Evolutionary conservation across 768 basidiomycete genomes (phyloP).

Genomic region (Boletus edulis): DNA sequence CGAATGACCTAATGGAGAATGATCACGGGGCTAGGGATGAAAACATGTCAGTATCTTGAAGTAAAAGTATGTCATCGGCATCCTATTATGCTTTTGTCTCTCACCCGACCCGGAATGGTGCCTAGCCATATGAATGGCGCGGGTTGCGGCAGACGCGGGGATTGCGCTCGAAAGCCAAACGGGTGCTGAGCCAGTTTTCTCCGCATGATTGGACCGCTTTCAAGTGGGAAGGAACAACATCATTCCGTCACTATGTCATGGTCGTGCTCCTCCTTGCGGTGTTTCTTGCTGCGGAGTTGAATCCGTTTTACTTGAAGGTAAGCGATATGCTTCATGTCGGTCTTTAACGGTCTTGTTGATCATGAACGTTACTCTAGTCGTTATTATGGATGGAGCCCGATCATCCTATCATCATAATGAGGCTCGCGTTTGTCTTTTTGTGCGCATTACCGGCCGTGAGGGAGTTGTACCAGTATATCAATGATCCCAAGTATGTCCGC

Average conservation of each 20-base stretch:
- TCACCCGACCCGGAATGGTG: background rate
- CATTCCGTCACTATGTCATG: constrained; percentile 69
- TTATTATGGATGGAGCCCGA: constrained; percentile 88
- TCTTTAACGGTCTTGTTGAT: constrained; percentile 22
- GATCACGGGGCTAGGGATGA: constrained; percentile 58
- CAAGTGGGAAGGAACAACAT: constrained; percentile 81
- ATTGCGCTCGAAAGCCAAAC: constrained; percentile 72
- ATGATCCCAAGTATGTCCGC: constrained; percentile 65
- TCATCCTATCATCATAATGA: constrained; percentile 76
- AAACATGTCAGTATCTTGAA: constrained; percentile 82
- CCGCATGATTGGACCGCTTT: constrained; percentile 88
- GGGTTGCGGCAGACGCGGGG: constrained; percentile 78
- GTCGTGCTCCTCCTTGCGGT: constrained; percentile 75
- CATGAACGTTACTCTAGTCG: constrained; percentile 36
- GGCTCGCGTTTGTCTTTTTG: constrained; percentile 73
- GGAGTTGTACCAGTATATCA: constrained; percentile 82
- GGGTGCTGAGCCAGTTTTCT: constrained; percentile 80
- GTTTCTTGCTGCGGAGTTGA: constrained; percentile 82
- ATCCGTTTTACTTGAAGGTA: constrained; percentile 87
- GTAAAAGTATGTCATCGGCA: constrained; percentile 58
- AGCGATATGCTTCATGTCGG: constrained; percentile 17
- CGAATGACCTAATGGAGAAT: constrained; percentile 14
- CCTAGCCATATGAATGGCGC: constrained; percentile 81
- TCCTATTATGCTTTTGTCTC: background rate
- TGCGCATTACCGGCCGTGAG: constrained; percentile 86